phyloP scores from a whole-genome alignment of 345 rosid genomes.

The Citrus hindsii region DNA sequence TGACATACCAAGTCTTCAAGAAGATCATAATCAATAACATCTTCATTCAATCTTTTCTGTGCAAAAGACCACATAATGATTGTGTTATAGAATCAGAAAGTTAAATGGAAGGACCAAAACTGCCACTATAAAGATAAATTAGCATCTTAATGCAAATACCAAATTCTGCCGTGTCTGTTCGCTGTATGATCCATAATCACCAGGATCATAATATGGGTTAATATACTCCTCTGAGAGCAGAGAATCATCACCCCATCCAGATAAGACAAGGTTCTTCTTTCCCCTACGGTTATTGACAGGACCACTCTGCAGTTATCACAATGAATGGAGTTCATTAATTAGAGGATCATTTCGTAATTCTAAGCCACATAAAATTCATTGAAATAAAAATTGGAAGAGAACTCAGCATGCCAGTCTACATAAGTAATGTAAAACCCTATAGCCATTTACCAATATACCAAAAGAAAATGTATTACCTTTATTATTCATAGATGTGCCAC shows the following conservation, averaged over 20 bases:
- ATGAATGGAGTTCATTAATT: neutral
- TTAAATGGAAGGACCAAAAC: constrained; percentile 12
- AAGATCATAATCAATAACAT: constrained; percentile 79
- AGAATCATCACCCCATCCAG: constrained; percentile 91
- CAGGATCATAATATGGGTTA: constrained; percentile 64
- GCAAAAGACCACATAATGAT: constrained; percentile 8
- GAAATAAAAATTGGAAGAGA: neutral
- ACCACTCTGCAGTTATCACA: constrained; percentile 49
- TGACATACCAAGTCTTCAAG: constrained; percentile 86
- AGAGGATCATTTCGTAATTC: neutral
- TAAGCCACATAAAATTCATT: neutral
- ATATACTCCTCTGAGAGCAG: constrained; percentile 64
- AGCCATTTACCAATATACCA: neutral
- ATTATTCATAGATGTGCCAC: neutral
- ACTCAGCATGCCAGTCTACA: neutral
- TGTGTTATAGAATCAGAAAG: constrained; percentile 11
- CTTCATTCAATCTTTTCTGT: constrained; percentile 86
- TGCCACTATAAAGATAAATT: constrained; percentile 1
- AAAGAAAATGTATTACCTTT: neutral
- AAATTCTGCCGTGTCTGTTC: constrained; percentile 71
- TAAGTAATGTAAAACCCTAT: neutral
- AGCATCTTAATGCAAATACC: constrained; percentile 39
- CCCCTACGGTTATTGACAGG: constrained; percentile 73
- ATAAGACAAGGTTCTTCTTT: constrained; percentile 87
- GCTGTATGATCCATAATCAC: constrained; percentile 53